Percentiles rank a stretch among this genome's conserved stretches.
phyloP scores from a whole-genome alignment of 2,329 filamentous ascomycete species.

The Dendrostoma leiphaemia region DNA sequence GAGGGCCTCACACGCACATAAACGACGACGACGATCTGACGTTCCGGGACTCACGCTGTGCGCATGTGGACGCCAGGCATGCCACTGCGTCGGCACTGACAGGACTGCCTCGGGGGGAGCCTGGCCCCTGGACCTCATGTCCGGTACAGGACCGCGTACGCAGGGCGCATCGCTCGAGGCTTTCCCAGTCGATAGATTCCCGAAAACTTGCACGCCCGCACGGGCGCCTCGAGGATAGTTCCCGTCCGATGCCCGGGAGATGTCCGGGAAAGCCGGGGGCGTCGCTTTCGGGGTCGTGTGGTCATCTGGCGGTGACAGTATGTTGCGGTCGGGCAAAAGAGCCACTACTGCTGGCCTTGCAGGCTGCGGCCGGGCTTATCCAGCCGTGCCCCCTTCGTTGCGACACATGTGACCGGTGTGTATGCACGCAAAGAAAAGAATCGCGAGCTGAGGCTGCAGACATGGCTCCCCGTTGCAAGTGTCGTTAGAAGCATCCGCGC shows the following conservation, averaged over 20 bases:
- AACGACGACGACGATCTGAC: not conserved
- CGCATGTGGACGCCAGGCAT: not conserved
- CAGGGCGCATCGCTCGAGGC: no score
- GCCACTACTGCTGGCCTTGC: not conserved
- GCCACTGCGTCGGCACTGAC: no score
- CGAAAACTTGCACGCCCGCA: no score
- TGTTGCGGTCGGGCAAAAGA: not conserved
- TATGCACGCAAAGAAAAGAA: not conserved
- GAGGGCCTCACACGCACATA: not conserved
- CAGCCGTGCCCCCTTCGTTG: not conserved
- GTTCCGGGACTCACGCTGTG: not conserved
- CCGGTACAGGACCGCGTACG: no score
- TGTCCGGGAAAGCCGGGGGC: not conserved
- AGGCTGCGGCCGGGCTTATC: not conserved
- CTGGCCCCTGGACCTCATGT: no score
- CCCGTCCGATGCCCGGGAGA: not conserved
- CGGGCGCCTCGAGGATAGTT: not conserved
- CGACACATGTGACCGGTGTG: no score
- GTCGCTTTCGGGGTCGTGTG: no score
- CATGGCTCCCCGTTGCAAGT: not conserved
- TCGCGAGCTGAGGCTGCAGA: not conserved
- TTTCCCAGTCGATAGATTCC: no score
- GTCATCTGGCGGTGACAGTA: slow-evolving; percentile 1
- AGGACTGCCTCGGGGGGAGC: no score
- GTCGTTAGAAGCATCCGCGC: no score